Evolutionary conservation across 441 rosid species (phyloP).

Genomic region (Macaranga tanarius): DNA sequence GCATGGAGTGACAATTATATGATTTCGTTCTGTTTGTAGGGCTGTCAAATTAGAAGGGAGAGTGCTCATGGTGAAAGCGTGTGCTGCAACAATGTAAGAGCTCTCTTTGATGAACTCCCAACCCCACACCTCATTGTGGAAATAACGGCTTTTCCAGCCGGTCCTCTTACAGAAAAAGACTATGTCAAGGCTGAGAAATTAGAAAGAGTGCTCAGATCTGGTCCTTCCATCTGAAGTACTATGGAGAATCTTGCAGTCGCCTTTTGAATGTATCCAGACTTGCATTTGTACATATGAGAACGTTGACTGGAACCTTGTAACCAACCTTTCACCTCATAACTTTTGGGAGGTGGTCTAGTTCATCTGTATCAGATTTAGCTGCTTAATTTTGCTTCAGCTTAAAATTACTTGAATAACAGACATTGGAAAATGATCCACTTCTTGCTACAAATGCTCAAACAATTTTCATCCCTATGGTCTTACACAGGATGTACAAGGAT

Average conservation of each 20-base stretch:
- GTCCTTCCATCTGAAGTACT: constrained; percentile 54
- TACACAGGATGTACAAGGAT: no score
- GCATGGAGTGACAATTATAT: not conserved
- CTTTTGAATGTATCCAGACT: constrained; percentile 20
- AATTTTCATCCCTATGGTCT: no score
- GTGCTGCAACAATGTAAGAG: constrained; percentile 97
- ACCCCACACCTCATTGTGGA: constrained; percentile 85
- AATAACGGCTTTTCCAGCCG: constrained; percentile 87
- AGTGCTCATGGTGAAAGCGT: constrained; percentile 96
- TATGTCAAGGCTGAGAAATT: constrained; percentile 90
- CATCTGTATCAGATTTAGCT: not conserved
- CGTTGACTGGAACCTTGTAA: not conserved
- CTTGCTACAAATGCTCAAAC: not conserved
- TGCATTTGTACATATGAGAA: constrained; percentile 33
- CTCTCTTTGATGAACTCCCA: constrained; percentile 91
- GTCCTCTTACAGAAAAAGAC: constrained; percentile 75
- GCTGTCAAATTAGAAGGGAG: constrained; percentile 94
- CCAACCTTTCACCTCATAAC: not conserved
- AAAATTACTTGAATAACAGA: not conserved
- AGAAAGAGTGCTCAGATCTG: constrained; percentile 78
- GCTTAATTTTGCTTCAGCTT: not conserved
- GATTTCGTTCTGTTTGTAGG: constrained; percentile 38
- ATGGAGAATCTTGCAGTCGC: not conserved
- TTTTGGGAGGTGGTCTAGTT: not conserved
- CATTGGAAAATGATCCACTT: not conserved